phyloP scores from a whole-genome alignment of 169 alveolate genomes.

The Plasmodium relictum region DNA sequence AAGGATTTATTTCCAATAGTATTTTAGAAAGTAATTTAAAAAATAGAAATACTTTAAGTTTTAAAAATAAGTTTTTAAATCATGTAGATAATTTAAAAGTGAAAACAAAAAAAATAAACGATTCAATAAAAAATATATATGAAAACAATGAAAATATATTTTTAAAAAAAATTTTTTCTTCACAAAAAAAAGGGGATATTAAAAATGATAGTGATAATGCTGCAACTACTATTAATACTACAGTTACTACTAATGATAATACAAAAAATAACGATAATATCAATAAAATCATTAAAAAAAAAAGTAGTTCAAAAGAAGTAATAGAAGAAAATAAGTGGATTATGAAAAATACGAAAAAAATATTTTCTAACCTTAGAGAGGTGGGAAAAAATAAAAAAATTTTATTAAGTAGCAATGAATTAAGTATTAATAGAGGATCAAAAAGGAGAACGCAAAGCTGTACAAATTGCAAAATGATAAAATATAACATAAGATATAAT shows the following conservation, averaged over 20 bases:
- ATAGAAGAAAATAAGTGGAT: background rate
- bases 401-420: background rate
- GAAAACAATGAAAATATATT: conserved; percentile 50
- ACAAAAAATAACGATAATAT: background rate
- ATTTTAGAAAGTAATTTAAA: conserved; percentile 21
- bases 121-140: conserved; percentile 72
- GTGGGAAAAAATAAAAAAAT: conserved; percentile 19
- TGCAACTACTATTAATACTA: background rate
- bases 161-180: conserved; percentile 46
- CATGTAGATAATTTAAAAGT: conserved; percentile 69
- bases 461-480: background rate
- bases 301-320: background rate
- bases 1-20: background rate
- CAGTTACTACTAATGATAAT: background rate
- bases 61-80: conserved; percentile 40
- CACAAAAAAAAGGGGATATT: conserved; percentile 12
- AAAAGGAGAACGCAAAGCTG: conserved; percentile 37
- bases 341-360: background rate
- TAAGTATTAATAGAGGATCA: background rate
- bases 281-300: background rate
- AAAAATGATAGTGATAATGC: background rate
- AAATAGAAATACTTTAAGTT: conserved; percentile 17
- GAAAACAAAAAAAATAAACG: conserved; percentile 59
- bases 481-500: conserved; percentile 6
- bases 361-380: background rate